These are phyloP conservation scores for Hibiscus trionum DNA, from an alignment of 345 rosid genomes.

Conservation along the genomic window DNA sequence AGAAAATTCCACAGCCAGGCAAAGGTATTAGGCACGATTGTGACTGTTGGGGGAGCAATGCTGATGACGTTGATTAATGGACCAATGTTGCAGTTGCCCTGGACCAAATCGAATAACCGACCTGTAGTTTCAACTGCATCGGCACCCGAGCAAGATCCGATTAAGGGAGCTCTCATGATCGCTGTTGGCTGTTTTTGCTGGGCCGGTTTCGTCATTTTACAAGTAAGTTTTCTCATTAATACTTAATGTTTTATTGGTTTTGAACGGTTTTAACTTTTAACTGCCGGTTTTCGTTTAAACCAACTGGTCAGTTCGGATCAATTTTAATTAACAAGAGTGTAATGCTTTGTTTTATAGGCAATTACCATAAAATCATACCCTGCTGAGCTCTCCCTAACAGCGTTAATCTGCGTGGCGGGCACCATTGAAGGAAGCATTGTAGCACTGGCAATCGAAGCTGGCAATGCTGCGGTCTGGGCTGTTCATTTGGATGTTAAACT, in stretches of 20 bases:
- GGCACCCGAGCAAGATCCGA: constrained; percentile 17
- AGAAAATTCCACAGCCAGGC: constrained; percentile 29
- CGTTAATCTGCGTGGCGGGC: constrained; percentile 61
- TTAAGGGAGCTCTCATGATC: constrained; percentile 56
- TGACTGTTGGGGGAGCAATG: constrained; percentile 46
- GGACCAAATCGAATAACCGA: constrained; percentile 3
- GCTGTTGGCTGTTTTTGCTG: constrained; percentile 50
- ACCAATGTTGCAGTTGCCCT: constrained; percentile 17
- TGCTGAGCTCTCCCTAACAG: constrained; percentile 60
- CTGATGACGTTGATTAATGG: constrained; percentile 39
- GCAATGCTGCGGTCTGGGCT: constrained; percentile 42
- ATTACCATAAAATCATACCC: constrained; percentile 49
- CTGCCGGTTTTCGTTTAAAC: neutral
- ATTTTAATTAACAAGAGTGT: neutral
- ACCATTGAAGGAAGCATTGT: constrained; percentile 8
- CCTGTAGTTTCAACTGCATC: neutral
- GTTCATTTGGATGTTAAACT: constrained; percentile 36
- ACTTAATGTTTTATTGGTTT: too few species aligned
- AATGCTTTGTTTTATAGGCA: constrained; percentile 27
- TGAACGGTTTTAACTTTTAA: too few species aligned
- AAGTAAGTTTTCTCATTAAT: constrained; percentile 22
- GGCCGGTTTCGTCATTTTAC: constrained; percentile 65
- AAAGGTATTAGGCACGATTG: constrained; percentile 35
- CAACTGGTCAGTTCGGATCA: too few species aligned
- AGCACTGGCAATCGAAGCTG: constrained; percentile 35